Percentiles rank a stretch among this genome's conserved stretches.
Conservation (phyloP, 495 filamentous ascomycete genomes). For the Chlorociboria aeruginascens region DNA sequence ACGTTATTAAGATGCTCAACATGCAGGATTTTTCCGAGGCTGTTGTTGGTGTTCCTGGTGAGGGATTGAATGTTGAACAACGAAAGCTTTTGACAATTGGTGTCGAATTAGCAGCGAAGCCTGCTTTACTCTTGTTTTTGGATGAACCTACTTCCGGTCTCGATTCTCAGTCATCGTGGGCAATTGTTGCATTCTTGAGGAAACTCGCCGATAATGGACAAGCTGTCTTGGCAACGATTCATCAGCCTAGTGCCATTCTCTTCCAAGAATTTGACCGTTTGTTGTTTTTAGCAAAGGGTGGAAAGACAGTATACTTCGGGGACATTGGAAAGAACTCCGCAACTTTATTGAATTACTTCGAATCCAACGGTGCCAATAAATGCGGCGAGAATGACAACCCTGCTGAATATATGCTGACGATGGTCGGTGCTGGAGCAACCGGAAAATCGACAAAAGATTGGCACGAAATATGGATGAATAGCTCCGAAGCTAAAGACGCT, state of each 20-base stretch:
- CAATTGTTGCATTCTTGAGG: conserved; percentile 64
- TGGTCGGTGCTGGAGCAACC: conserved; percentile 17
- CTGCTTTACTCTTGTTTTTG: conserved; percentile 78
- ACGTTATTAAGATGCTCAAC: conserved; percentile 79
- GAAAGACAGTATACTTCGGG: conserved; percentile 72
- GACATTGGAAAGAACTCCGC: conserved; percentile 60
- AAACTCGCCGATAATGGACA: conserved; percentile 77
- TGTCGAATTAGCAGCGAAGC: conserved; percentile 85
- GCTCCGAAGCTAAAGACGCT: conserved; percentile 51
- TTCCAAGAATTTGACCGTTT: conserved; percentile 87
- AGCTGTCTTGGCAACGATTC: conserved; percentile 84
- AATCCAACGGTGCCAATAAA: conserved; percentile 55
- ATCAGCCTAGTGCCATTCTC: conserved; percentile 82
- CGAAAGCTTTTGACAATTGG: conserved; percentile 83
- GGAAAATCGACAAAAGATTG: conserved; percentile 48
- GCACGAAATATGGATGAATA: conserved; percentile 65
- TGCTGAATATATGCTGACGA: conserved; percentile 16
- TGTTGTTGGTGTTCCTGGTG: conserved; percentile 74
- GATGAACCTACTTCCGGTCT: conserved; percentile 53
- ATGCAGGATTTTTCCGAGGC: conserved; percentile 86
- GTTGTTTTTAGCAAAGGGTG: conserved; percentile 61
- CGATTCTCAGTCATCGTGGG: conserved; percentile 67
- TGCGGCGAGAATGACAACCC: conserved; percentile 67
- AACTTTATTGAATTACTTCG: conserved; percentile 57
- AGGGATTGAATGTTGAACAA: conserved; percentile 90